Conservation (phyloP, 208 protist species). For the Tritrichomonas musculus region DNA sequence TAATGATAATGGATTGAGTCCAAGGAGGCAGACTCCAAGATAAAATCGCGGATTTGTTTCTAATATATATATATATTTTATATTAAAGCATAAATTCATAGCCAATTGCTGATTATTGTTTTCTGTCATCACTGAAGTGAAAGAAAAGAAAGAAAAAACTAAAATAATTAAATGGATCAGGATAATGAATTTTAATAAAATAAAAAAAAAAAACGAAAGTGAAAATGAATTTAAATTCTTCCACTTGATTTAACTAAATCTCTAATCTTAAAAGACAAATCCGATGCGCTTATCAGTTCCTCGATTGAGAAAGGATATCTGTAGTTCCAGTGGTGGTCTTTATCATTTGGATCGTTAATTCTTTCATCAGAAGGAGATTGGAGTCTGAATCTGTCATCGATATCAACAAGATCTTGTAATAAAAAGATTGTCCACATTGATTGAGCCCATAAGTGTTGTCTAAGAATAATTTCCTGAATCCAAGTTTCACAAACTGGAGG, state of each 20-base stretch:
- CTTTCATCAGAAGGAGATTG: background rate
- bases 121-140: too few relatives aligned
- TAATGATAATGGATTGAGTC: too few relatives aligned
- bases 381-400: background rate
- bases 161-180: too few relatives aligned
- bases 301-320: background rate
- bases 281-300: background rate
- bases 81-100: too few relatives aligned
- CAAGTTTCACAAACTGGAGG: background rate
- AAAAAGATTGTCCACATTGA: background rate
- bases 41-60: too few relatives aligned
- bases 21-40: too few relatives aligned
- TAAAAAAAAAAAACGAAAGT: background rate
- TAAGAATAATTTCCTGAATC: background rate
- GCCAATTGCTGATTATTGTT: too few relatives aligned
- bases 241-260: background rate
- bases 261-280: background rate
- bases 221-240: background rate
- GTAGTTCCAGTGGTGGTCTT: background rate
- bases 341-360: background rate
- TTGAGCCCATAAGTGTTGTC: background rate
- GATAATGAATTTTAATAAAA: too few relatives aligned
- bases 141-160: too few relatives aligned
- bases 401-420: background rate
- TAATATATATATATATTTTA: too few relatives aligned